Conservation (phyloP, 176 grass and related monocot genomes). For the Chrysopogon serrulatus region DNA sequence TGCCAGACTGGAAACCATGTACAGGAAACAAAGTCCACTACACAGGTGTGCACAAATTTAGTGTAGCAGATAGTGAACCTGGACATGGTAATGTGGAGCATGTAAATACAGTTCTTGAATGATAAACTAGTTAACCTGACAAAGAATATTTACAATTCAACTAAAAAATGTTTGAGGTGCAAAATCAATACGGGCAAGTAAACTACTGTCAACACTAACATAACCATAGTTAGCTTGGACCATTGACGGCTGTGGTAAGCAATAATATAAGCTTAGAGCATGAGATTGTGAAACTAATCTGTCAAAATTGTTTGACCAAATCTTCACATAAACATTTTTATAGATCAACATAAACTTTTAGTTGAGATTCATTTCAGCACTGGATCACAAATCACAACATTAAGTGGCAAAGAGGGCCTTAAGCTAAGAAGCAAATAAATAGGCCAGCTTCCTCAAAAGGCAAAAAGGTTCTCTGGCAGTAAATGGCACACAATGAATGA, state of each 20-base stretch:
- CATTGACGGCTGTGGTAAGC: background rate
- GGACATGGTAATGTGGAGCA: background rate
- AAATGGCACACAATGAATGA: background rate
- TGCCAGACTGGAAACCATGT: background rate
- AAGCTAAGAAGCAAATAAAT: background rate
- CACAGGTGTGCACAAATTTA: background rate
- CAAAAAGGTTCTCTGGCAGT: background rate
- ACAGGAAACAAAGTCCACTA: background rate
- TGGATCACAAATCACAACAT: background rate
- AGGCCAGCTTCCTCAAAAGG: background rate
- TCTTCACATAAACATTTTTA: background rate
- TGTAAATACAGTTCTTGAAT: background rate
- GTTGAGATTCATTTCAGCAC: background rate
- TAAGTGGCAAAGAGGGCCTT: background rate
- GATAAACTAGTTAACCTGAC: background rate
- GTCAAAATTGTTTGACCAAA: background rate
- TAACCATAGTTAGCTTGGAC: background rate
- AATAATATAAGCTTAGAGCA: background rate
- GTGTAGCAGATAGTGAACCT: background rate
- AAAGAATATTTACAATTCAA: background rate
- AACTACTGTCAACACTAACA: background rate
- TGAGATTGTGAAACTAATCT: background rate
- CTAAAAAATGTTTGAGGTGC: background rate
- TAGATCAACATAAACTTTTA: background rate
- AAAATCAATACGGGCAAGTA: background rate